A percentile compares a stretch with the other conserved stretches of the same genome.
phyloP scores from a whole-genome alignment of 257 asterid species.

The Rhazya stricta region DNA sequence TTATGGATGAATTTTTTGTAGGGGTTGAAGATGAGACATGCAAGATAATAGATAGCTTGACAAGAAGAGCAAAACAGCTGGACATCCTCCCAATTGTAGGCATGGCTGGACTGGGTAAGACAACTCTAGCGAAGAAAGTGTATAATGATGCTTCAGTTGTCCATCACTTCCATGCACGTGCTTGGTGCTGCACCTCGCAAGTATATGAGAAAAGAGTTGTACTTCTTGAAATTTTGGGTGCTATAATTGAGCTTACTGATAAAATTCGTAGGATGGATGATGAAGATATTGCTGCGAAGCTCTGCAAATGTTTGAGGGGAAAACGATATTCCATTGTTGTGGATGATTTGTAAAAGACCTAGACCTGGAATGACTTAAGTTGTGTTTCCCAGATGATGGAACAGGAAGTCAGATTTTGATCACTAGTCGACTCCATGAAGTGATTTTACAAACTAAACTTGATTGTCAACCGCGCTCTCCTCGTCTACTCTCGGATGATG shows the following conservation, averaged over 20 bases:
- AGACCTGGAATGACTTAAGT: constrained; percentile 2
- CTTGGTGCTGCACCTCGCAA: not conserved
- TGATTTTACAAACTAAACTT: not conserved
- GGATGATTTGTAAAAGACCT: constrained; percentile 2
- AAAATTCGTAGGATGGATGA: not conserved
- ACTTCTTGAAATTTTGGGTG: not conserved
- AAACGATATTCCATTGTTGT: not conserved
- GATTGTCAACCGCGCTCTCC: not conserved
- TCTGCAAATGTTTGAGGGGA: not conserved
- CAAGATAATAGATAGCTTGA: not conserved
- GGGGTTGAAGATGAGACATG: not conserved
- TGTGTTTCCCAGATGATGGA: not conserved
- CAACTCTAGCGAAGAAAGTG: too few species aligned
- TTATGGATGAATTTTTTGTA: too few species aligned
- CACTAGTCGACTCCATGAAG: not conserved
- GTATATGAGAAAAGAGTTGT: not conserved
- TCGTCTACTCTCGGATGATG: not conserved
- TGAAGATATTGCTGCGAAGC: not conserved
- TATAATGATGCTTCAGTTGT: not conserved
- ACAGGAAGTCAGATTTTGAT: constrained; percentile 3
- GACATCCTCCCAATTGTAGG: not conserved
- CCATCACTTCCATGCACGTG: not conserved
- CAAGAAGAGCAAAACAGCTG: not conserved
- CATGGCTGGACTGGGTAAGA: too few species aligned
- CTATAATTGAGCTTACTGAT: not conserved